phyloP scores from a whole-genome alignment of 768 basidiomycete genomes.

The Hericium erinaceus region DNA sequence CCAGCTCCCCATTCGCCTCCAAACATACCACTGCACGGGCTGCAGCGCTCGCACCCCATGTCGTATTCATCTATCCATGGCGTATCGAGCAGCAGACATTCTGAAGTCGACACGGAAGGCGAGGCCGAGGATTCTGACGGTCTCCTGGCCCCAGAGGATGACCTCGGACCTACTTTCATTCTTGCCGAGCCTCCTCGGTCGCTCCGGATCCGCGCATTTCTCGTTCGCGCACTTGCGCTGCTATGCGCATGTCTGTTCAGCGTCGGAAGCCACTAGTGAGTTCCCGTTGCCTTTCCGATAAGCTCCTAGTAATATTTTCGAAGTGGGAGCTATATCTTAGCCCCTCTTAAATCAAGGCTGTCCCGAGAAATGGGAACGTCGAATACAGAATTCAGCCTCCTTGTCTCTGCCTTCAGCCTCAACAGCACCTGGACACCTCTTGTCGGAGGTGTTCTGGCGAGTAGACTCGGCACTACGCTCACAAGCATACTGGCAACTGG shows the following conservation, averaged over 20 bases:
- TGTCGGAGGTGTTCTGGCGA: conserved; percentile 63
- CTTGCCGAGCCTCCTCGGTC: not conserved
- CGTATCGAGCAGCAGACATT: too few relatives aligned
- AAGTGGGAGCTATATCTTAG: conserved; percentile 67
- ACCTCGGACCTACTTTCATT: too few relatives aligned
- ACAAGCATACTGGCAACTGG: conserved; percentile 70
- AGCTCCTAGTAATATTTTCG: not conserved
- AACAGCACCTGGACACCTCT: conserved; percentile 76
- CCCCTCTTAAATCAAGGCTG: conserved; percentile 66
- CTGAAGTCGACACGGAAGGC: too few relatives aligned
- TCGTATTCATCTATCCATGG: too few relatives aligned
- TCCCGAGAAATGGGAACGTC: conserved; percentile 63
- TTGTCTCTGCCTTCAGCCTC: conserved; percentile 69
- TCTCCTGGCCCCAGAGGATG: too few relatives aligned
- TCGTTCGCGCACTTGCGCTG: conserved; percentile 52
- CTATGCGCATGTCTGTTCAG: conserved; percentile 67
- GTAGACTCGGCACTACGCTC: conserved; percentile 59
- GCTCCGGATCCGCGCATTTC: conserved; percentile 22
- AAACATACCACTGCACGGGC: too few relatives aligned
- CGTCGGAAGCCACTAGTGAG: conserved; percentile 71
- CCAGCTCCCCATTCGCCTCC: too few relatives aligned
- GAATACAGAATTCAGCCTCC: conserved; percentile 67
- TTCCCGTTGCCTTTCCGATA: conserved; percentile 2
- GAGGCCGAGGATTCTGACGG: too few relatives aligned
- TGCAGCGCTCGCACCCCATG: too few relatives aligned